phyloP scores from a whole-genome alignment of 2,329 filamentous ascomycete genomes.

The Aspergillus neoniger region DNA sequence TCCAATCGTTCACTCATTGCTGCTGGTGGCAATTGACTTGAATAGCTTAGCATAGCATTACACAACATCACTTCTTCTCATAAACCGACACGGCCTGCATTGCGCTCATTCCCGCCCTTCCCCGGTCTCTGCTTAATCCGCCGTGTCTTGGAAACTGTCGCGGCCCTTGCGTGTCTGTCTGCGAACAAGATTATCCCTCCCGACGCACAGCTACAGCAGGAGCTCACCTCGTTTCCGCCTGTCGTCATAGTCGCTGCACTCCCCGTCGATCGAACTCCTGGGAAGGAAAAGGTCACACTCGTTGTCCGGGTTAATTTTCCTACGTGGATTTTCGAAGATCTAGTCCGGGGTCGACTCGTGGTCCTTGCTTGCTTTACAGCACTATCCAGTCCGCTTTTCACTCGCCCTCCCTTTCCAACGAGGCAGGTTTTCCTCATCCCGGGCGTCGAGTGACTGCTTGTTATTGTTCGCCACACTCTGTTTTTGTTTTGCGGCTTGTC shows the following conservation, averaged over 20 bases:
- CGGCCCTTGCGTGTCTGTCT: constrained; percentile 23
- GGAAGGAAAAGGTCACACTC: neutral
- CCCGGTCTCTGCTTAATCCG: constrained; percentile 5
- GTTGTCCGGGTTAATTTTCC: neutral
- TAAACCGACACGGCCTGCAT: constrained; percentile 7
- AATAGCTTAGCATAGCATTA: neutral
- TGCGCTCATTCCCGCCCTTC: constrained; percentile 21
- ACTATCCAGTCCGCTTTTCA: neutral
- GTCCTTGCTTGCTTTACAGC: constrained; percentile 14
- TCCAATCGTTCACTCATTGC: constrained; percentile 31
- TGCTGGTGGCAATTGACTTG: constrained; percentile 32
- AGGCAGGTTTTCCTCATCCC: constrained; percentile 11
- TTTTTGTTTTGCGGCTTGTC: neutral
- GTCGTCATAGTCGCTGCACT: constrained; percentile 15
- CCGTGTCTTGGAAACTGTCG: constrained; percentile 17
- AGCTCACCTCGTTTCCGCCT: constrained; percentile 9
- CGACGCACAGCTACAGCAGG: neutral
- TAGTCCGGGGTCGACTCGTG: neutral
- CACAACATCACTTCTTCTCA: constrained; percentile 21
- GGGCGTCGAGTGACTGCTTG: neutral
- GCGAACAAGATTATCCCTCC: constrained; percentile 15
- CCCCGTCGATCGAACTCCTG: constrained; percentile 17
- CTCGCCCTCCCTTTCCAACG: constrained; percentile 2
- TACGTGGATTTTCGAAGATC: constrained; percentile 1
- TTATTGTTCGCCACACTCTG: neutral